Evolutionary conservation across 352 stramenopile species (phyloP).

Genomic region (Elongisporangium undulatum): DNA sequence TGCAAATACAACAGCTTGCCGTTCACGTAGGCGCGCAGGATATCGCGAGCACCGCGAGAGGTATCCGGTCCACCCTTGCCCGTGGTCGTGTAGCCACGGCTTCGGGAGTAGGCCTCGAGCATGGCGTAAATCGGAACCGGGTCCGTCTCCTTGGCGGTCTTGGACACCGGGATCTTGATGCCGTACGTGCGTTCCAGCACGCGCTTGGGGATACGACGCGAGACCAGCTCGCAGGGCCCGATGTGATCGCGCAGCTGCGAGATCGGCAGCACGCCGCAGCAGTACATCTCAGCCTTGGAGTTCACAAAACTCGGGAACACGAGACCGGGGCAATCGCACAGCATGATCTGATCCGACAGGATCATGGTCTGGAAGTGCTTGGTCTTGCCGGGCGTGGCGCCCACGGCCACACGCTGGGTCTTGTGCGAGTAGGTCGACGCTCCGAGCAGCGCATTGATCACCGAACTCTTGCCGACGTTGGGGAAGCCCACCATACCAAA

Average conservation of each 20-base stretch:
- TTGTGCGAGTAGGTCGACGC: slow-evolving; percentile 94
- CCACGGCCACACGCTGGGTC: slow-evolving; percentile 95
- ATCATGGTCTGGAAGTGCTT: slow-evolving; percentile 99
- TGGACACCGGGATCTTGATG: slow-evolving; percentile 86
- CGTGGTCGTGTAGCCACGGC: slow-evolving; percentile 91
- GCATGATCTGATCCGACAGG: slow-evolving; percentile 94
- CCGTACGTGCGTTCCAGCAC: slow-evolving; percentile 97
- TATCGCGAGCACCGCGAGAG: slow-evolving; percentile 90
- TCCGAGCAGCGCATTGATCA: slow-evolving; percentile 99
- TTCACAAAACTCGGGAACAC: slow-evolving; percentile 99
- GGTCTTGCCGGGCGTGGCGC: slow-evolving; percentile 98
- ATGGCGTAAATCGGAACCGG: slow-evolving; percentile 76
- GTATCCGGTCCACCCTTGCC: slow-evolving; percentile 95
- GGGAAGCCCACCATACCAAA: slow-evolving; percentile 99
- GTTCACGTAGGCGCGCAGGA: slow-evolving; percentile 98
- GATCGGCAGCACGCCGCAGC: slow-evolving; percentile 97
- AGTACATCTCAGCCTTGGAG: slow-evolving; percentile 98
- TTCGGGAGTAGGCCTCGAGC: slow-evolving; percentile 76
- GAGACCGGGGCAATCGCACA: slow-evolving; percentile 99
- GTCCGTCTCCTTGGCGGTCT: slow-evolving; percentile 67
- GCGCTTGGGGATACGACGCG: slow-evolving; percentile 91
- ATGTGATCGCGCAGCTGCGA: slow-evolving; percentile 97
- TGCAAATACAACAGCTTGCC: slow-evolving; percentile 98
- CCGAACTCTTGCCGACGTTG: slow-evolving; percentile 99
- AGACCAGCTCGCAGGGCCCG: slow-evolving; percentile 93